Base-by-base conservation (phyloP, 495 filamentous ascomycete genomes). In the Aspergillus mulundensis region DNA sequence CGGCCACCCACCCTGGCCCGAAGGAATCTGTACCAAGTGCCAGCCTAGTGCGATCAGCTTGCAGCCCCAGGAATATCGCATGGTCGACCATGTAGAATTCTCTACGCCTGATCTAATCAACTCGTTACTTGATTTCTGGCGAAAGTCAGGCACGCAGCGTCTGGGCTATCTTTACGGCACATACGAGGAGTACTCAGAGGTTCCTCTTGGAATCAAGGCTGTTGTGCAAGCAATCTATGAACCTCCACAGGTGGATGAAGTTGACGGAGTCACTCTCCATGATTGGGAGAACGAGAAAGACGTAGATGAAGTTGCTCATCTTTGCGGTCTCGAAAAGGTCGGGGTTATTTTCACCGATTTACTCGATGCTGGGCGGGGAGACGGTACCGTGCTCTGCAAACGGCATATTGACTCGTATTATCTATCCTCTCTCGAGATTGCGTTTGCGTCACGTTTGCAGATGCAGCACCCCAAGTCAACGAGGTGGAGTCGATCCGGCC, bases 71-170 rank as follows among this genome's bases (percentile, higher is more conserved):
- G 79, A 88, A 28, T 99, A 88, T 65, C 88, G 94, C n/a, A 97
- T 92, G 89, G 91, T 99, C 0, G 94, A 99, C 64, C 94, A 99
- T 69, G 92, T 99, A 59, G 95, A 99, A 66, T 97, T 99, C 66
- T 81, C 94, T 3, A 83, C 87, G 1, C 82, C 90, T 1, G 80
- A 81, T 32, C 73, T 97, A 19, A 87, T 99, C 66, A 87, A 99
- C 65, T 85, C 84, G 7, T 82, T 97, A 28, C 82, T 99, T 38
- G 83, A 96, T 58, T 93, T 93, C 58, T 99, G 94, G 94, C 82
- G 94, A 54, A 81, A 77, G 41, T 92, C 88, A 1, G 84, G 83
- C 15, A 70, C 81, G 15, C 94, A 99, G 69, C 78, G 94, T 16
- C 65, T 97, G 28, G 94, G 93, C 25, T 96, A 91, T 63, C 78